Conservation (phyloP, 83 land plant genomes). For the Thuja plicata region DNA sequence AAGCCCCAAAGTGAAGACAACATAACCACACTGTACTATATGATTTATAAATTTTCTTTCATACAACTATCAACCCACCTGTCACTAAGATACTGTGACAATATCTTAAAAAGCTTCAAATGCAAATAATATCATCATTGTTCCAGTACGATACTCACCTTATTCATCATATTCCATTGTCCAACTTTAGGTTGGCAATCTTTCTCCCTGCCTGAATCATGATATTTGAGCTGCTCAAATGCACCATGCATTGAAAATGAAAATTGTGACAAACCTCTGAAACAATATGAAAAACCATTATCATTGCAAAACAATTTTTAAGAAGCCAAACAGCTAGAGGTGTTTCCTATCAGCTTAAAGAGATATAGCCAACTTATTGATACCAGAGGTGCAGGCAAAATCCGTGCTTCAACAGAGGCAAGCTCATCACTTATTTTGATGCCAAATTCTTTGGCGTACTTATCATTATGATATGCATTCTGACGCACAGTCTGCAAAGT, state of each 20-base stretch:
- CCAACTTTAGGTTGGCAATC: slow-evolving; percentile 79
- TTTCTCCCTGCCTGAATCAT: slow-evolving; percentile 72
- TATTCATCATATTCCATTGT: slow-evolving; percentile 92
- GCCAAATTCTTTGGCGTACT: slow-evolving; percentile 82
- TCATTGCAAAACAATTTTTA: not conserved
- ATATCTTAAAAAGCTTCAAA: not conserved
- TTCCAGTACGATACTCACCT: slow-evolving; percentile 32
- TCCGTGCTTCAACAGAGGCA: slow-evolving; percentile 63
- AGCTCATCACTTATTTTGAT: slow-evolving; percentile 60
- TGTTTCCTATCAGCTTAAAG: not conserved
- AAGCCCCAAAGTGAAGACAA: not conserved
- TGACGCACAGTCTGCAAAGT: slow-evolving; percentile 73
- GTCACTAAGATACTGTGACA: not conserved
- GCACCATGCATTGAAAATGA: not conserved
- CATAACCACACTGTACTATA: not conserved
- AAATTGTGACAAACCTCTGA: not conserved
- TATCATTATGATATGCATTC: slow-evolving; percentile 69
- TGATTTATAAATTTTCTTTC: not conserved
- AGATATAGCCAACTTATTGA: not conserved
- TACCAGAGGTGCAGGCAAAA: slow-evolving; percentile 72
- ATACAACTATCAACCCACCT: not conserved
- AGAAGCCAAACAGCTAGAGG: not conserved
- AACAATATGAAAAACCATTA: not conserved
- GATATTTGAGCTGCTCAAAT: slow-evolving; percentile 57
- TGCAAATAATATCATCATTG: not conserved